phyloP scores from a whole-genome alignment of 2,329 filamentous ascomycete genomes.

The Aspergillus calidoustus region DNA sequence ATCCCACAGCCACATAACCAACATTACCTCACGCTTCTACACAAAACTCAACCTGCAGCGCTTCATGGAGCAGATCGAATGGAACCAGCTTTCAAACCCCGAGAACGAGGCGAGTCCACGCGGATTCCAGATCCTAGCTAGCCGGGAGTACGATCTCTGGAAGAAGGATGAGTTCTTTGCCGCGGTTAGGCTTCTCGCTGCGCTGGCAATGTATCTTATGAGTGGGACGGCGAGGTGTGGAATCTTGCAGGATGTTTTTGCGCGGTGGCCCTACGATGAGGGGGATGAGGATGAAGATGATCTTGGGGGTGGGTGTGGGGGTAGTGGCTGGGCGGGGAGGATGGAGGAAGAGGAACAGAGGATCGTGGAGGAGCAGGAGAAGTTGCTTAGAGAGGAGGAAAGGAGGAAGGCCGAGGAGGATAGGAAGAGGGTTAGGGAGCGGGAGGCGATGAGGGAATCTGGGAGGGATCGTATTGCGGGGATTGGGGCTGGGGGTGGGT shows the following conservation, averaged over 20 bases:
- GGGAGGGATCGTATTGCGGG: slow-evolving; percentile 21
- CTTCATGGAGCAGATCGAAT: slow-evolving; percentile 24
- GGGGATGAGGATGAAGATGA: slow-evolving; percentile 17
- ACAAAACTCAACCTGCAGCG: slow-evolving; percentile 22
- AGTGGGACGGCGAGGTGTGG: slow-evolving; percentile 33
- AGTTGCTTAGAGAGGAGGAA: slow-evolving; percentile 18
- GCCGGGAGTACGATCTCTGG: slow-evolving; percentile 37
- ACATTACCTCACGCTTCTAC: slow-evolving; percentile 22
- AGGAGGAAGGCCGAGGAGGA: slow-evolving; percentile 16
- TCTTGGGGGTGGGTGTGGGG: background rate
- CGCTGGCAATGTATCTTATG: slow-evolving; percentile 33
- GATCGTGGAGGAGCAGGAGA: slow-evolving; percentile 18
- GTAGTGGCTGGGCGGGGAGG: background rate
- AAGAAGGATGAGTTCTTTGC: slow-evolving; percentile 25
- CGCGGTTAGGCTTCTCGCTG: slow-evolving; percentile 26
- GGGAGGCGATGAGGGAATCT: slow-evolving; percentile 21
- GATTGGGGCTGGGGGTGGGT: slow-evolving; percentile 17
- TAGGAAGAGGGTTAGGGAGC: slow-evolving; percentile 7
- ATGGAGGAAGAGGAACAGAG: slow-evolving; percentile 15
- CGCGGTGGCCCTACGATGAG: slow-evolving; percentile 23
- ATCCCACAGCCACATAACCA: background rate
- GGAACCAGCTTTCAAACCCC: slow-evolving; percentile 16
- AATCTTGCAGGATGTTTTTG: slow-evolving; percentile 28
- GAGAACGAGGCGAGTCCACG: slow-evolving; percentile 24
- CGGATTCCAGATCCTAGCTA: slow-evolving; percentile 30